Evolutionary conservation across 2,329 filamentous ascomycete species (phyloP), one percentile per base, ranked within the genome.

Genomic region (Mariannaea sp.): DNA sequence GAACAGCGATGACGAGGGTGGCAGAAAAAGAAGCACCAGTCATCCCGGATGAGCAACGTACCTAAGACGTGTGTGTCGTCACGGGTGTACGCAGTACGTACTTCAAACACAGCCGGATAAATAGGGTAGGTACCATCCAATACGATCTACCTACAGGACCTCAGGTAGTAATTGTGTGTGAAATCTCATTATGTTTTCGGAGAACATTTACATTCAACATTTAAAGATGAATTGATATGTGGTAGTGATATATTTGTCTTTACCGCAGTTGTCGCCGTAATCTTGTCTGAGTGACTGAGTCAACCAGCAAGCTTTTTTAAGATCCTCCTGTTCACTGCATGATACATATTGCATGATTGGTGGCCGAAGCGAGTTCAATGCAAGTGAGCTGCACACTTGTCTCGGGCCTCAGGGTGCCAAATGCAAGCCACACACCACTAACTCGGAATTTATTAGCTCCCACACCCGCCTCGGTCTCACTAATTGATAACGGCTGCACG

Each of bases 1-100:
- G 36, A 32, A 45, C 42, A 29, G n/a, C n/a, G 20, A 52, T 52
- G 49, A 52, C 49, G 49, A 32, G 38, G 33, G 49, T 42, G 36
- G 50, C 44, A 42, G 44, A 39, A 13, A 49, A n/a, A 16, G 12
- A 17, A 19, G 26, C 29, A 32, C n/a, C n/a, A n/a, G n/a, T n/a
- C n/a, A n/a, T n/a, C n/a, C n/a, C n/a, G n/a, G n/a, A n/a, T n/a
- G n/a, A n/a, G n/a, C n/a, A n/a, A n/a, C n/a, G n/a, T n/a, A n/a
- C n/a, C n/a, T n/a, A n/a, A n/a, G n/a, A n/a, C n/a, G n/a, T n/a
- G n/a, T n/a, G n/a, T n/a, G n/a, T n/a, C n/a, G n/a, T n/a, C n/a
- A n/a, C n/a, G n/a, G n/a, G n/a, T n/a, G n/a, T n/a, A n/a, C n/a
- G n/a, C n/a, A n/a, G n/a, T n/a, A n/a, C n/a, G n/a, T n/a, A n/a